phyloP scores from a whole-genome alignment of 1,139 yeast species.

The Yamadazyma membranifaciens region DNA sequence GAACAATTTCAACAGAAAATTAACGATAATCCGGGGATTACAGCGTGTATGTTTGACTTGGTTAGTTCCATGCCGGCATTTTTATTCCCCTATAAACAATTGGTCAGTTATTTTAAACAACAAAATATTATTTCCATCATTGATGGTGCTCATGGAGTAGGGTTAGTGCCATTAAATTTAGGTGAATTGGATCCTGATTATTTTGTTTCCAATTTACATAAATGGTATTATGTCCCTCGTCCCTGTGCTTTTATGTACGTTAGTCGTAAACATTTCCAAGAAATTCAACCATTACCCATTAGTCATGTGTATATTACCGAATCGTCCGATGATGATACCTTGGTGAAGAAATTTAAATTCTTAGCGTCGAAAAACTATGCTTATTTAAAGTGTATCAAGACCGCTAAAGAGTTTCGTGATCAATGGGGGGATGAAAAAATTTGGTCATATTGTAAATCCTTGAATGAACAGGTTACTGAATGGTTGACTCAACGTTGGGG shows the following conservation, averaged over 20 bases:
- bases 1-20: conserved; percentile 22
- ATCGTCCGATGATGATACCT: conserved; percentile 23
- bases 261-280: conserved; percentile 46
- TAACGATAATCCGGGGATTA: conserved; percentile 19
- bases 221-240: conserved; percentile 64
- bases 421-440: conserved; percentile 52
- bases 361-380: conserved; percentile 37
- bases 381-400: conserved; percentile 22
- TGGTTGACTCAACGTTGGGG: conserved; percentile 38
- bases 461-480: conserved; percentile 35
- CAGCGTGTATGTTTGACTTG: conserved; percentile 56
- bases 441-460: conserved; percentile 41
- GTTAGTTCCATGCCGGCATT: conserved; percentile 67
- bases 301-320: conserved; percentile 35
- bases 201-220: conserved; percentile 63
- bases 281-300: conserved; percentile 59
- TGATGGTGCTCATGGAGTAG: conserved; percentile 75
- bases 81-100: conserved; percentile 51
- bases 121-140: conserved; percentile 53
- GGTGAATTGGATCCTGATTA: conserved; percentile 55
- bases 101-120: conserved; percentile 47
- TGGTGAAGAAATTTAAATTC: conserved; percentile 38
- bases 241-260: conserved; percentile 63
- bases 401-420: conserved; percentile 52
- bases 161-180: conserved; percentile 48